These are phyloP conservation scores for Moricandia arvensis DNA, from an alignment of 345 rosid species.

Conservation along the genomic window DNA sequence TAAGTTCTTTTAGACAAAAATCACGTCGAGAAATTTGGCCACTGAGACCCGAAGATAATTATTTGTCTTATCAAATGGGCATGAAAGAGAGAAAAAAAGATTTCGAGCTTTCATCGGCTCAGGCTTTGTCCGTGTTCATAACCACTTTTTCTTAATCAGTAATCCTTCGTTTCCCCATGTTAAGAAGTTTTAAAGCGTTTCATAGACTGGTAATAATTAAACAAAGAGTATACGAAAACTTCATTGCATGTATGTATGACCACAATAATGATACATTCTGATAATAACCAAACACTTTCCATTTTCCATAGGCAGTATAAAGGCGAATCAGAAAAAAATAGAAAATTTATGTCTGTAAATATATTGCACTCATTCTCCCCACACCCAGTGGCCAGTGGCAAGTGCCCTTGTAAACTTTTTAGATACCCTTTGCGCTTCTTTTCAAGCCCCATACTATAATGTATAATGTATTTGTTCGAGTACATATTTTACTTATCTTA, in stretches of 20 bases:
- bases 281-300: constrained; percentile 14
- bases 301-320: background rate
- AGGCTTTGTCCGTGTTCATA: constrained; percentile 12
- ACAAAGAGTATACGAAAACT: background rate
- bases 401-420: constrained; percentile 36
- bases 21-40: background rate
- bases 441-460: constrained; percentile 8
- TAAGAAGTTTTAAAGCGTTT: background rate
- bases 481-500: background rate
- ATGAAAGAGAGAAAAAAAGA: background rate
- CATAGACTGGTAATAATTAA: background rate
- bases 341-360: background rate
- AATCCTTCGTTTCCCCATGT: no score
- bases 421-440: constrained; percentile 25
- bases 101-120: constrained; percentile 8
- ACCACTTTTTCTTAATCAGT: constrained; percentile 18
- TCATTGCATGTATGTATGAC: background rate
- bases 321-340: background rate
- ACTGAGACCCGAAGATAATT: background rate
- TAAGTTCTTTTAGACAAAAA: background rate
- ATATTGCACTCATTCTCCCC: constrained; percentile 12
- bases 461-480: constrained; percentile 24
- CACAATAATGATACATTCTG: background rate
- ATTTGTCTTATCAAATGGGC: constrained; percentile 7
- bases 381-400: background rate